Base-by-base conservation (phyloP, 495 filamentous ascomycete species). In the Schizothecium vesticola region DNA sequence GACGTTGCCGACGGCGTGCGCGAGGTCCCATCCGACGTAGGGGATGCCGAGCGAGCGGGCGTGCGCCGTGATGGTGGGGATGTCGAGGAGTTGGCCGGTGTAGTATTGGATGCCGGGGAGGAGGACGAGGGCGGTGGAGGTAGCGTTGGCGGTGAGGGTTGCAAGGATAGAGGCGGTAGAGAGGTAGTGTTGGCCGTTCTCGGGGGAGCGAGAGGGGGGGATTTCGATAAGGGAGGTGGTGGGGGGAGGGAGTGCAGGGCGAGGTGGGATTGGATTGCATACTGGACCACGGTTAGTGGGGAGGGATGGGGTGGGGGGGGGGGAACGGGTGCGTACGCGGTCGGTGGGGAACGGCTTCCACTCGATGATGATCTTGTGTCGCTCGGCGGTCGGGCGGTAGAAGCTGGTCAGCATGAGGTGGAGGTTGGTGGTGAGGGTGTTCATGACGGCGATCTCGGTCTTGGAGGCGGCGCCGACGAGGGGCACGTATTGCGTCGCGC, bases 41-140 rank as follows among this genome's bases (percentile, higher is more conserved):
- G 61, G 21, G 65, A 98, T 90, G 31, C 88, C 90, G 67, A 88
- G 86, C 7, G 81, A 82, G 61, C 91, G 91, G 0, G 93, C 93
- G 73, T 92, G 83, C 4, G 83, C 80, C 8, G 94, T 97, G 78
- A 98, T 97, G 58, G 79, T 83, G 28, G 85, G 81, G 43, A 98
- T 92, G 75, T 98, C 91, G 61, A 98, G 87, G 70, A 89, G 87
- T 71, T 97, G 94, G 66, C 94, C 94, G 1, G 91, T 94, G 76
- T 96, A 97, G 81, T 91, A 98, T 74, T 98, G 94, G 64, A 98
- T 87, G 6, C 91, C 94, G 3, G 94, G 92, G 22, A 98, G 86
- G 58, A 97, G 85, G 23, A 97, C 78, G 24, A 98, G 74, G 12
- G 94, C 91, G 7, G 93, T 91, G 22, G 83, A 85, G 16, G 85